Evolutionary conservation across 75 land plant species (phyloP).

Genomic region (Gnetum montanum): DNA sequence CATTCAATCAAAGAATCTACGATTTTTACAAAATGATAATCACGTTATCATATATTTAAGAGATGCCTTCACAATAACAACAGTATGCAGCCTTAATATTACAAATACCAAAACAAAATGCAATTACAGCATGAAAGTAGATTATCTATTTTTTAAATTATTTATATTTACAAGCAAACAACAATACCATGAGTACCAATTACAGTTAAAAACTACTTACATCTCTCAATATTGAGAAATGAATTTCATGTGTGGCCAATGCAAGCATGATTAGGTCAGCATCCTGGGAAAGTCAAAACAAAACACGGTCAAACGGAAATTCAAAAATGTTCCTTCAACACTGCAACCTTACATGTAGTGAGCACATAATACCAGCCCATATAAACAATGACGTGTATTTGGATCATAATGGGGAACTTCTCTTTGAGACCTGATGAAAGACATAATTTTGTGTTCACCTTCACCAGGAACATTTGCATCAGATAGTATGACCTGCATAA

Average conservation of each 20-base stretch:
- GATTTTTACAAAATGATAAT: no score
- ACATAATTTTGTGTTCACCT: conserved; percentile 84
- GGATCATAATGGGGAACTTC: conserved; percentile 43
- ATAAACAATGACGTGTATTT: conserved; percentile 68
- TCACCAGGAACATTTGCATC: conserved; percentile 85
- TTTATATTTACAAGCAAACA: no score
- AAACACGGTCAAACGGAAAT: not conserved
- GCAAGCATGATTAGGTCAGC: conserved; percentile 71
- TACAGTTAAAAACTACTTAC: conserved; percentile 27
- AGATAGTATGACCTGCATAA: conserved; percentile 59
- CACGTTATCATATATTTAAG: no score
- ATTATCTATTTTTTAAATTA: no score
- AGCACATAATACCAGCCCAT: conserved; percentile 46
- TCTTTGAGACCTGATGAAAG: conserved; percentile 56
- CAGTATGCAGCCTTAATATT: no score
- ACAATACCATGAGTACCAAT: no score
- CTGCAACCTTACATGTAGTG: not conserved
- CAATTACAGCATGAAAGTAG: no score
- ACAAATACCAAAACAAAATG: no score
- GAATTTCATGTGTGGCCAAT: conserved; percentile 59
- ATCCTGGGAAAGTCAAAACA: conserved; percentile 32
- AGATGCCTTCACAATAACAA: no score
- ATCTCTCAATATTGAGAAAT: conserved; percentile 74
- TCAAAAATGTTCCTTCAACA: not conserved
- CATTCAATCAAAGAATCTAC: no score